A percentile compares a stretch with the other conserved stretches of the same genome.
These are phyloP conservation scores for Xylariaceae sp. DNA, from an alignment of 2,329 filamentous ascomycete species.

Conservation along the genomic window DNA sequence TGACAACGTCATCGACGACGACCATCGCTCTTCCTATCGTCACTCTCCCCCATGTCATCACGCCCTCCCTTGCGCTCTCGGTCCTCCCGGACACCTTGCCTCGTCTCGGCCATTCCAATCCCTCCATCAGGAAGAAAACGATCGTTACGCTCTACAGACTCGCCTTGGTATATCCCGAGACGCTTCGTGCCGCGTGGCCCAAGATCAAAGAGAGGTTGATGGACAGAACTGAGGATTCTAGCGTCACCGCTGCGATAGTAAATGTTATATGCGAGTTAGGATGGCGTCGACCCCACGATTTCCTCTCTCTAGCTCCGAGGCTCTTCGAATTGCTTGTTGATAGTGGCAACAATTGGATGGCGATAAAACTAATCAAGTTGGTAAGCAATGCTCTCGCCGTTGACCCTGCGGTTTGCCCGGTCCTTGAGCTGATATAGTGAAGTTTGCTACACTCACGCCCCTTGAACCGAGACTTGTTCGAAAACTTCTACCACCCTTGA, in stretches of 20 bases:
- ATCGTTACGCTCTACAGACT: conserved; percentile 90
- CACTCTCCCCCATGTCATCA: conserved; percentile 92
- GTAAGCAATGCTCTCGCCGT: conserved; percentile 41
- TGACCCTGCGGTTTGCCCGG: background rate
- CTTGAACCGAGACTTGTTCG: conserved; percentile 85
- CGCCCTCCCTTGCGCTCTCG: conserved; percentile 84
- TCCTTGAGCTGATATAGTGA: conserved; percentile 23
- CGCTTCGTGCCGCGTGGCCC: conserved; percentile 86
- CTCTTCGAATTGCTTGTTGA: conserved; percentile 90
- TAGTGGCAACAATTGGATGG: conserved; percentile 98
- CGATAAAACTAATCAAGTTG: conserved; percentile 97
- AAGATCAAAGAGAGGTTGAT: conserved; percentile 93
- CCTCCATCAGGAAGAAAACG: conserved; percentile 88
- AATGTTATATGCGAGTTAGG: conserved; percentile 96
- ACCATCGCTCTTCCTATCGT: conserved; percentile 81
- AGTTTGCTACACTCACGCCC: conserved; percentile 93
- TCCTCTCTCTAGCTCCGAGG: conserved; percentile 82
- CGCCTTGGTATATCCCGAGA: conserved; percentile 94
- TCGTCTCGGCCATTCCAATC: conserved; percentile 77
- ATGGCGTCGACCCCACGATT: conserved; percentile 90
- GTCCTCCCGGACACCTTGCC: conserved; percentile 82
- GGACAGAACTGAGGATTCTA: conserved; percentile 83
- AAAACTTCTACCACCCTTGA: conserved; percentile 85
- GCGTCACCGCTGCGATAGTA: conserved; percentile 90
- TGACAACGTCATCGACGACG: conserved; percentile 65